Conservation (phyloP, 805 yeast species). For the Candida tammaniensis region DNA sequence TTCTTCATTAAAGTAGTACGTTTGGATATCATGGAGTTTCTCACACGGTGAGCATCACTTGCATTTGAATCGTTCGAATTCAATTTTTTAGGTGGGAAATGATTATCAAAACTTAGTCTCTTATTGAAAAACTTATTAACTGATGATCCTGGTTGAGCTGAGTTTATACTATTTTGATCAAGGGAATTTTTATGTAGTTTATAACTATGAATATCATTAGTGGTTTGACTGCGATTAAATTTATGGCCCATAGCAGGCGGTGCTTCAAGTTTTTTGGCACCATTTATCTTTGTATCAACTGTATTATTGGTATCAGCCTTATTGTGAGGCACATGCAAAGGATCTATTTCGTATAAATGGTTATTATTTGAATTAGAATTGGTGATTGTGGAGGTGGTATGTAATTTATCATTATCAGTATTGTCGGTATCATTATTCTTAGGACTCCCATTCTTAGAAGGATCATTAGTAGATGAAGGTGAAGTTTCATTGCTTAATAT, state of each 20-base stretch:
- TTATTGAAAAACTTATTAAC: conserved; percentile 4
- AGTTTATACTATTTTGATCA: conserved; percentile 4
- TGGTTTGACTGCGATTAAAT: conserved; percentile 13
- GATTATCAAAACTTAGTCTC: conserved; percentile 6
- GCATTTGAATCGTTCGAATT: conserved; percentile 23
- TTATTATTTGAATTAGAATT: background rate
- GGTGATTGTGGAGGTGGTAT: conserved; percentile 7
- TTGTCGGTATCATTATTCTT: background rate
- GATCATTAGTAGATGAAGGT: conserved; percentile 13
- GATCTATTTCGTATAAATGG: conserved; percentile 7
- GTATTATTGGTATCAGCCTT: background rate
- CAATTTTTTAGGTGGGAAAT: conserved; percentile 1
- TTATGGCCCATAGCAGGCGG: no score
- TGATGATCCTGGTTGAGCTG: conserved; percentile 1
- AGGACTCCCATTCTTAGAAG: background rate
- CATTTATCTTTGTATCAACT: background rate
- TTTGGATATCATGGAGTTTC: conserved; percentile 44
- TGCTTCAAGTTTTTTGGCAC: no score
- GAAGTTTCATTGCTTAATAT: conserved; percentile 13
- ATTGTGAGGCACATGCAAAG: conserved; percentile 7
- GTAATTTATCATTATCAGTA: background rate
- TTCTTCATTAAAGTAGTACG: conserved; percentile 42
- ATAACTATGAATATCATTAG: conserved; percentile 11
- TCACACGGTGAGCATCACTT: conserved; percentile 49
- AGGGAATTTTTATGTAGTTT: conserved; percentile 5